Base-by-base conservation (phyloP, 768 basidiomycete species). In the Phylloporus arenicola region DNA sequence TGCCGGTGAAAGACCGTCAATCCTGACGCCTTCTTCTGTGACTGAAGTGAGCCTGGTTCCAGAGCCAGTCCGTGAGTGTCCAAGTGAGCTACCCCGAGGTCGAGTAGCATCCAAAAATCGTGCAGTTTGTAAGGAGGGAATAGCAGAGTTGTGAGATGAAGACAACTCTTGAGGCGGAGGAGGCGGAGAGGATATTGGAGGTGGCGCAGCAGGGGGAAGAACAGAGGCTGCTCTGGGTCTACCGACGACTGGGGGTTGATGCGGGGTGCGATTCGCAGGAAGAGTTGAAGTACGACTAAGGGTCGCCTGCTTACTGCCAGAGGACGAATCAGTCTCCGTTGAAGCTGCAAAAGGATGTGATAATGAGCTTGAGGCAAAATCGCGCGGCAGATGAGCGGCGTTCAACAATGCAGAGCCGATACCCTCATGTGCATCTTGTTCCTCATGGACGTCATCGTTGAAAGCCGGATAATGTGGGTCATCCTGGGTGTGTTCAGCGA, bases 161-260 rank as follows among this genome's bases (percentile, higher is more conserved):
- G 62, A 54, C 64, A 52, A 34, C 63, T 70, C 64, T 22, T 84
- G 81, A 41, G 68, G 66, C 1, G 84, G 80, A 0, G 80, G 82
- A 0, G 86, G 86, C 12, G 81, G 71, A 3, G 81, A 75, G 42
- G 74, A 72, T 16, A 74, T 70, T 27, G 87, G 87, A 14, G 83
- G 84, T 3, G 86, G 87, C 0, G 73, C 76, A 38, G 80, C 75
- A 11, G 84, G 84, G 6, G 84, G 83, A 33, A 88, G 76, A 10
- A 73, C 75, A 48, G 86, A 82, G 37, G 74, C 65, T 49, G 84
- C 76, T 49, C 78, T 68, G 33, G 83, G 74, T 52, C 81, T 75
- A 35, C 70, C 64, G 14, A 62, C 57, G 20, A 57, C 43, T 9
- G 58, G 39, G 19, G 60, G 39, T 39, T 62, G 60, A 40, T 60